Base-by-base conservation (phyloP, 768 basidiomycete species). In the Rubroboletus pulcherrimus region DNA sequence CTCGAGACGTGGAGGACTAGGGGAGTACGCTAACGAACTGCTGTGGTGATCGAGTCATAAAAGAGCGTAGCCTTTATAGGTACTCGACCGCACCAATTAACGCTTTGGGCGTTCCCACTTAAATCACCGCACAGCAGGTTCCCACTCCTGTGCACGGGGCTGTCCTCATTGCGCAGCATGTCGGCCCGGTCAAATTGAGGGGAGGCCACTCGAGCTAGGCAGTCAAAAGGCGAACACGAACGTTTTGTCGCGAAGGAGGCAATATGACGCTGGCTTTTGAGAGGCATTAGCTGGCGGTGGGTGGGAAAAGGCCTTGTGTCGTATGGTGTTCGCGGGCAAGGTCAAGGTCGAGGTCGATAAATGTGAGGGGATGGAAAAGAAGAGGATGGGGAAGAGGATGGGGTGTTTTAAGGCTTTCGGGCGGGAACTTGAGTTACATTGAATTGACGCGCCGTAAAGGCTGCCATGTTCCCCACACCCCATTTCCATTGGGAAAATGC, bases 401-500 rank as follows among this genome's bases (percentile, higher is more conserved):
- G 21, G 4, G 17, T 24, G 24, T 45, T 66, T 58, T 56, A 66
- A 54, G 15, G 31, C 45, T 29, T 41, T 42, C 17, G 38, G 29
- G 17, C 33, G n/a, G 34, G 17, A 41, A 40, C 11, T 37, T 7
- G 34, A 43, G 47, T 46, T n/a, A 48, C 30, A 41, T 54, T 54
- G 47, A 54, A 49, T 42, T 53, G 53, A 38, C 48, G 46, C 53
- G 66, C 48, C 63, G 60, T 56, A 61, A 60, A 33, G 17, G 33
- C 53, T 42, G 41, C 54, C 57, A 58, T 37, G 24, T 35, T 57
- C 51, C 50, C 57, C 57, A 57, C 47, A 46, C 56, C 24, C 41
- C 39, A 54, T 56, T 67, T 57, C 65, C 54, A 57, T 59, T 54
- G 57, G 39, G 54, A 65, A 65, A 11, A 34, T 17, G 33, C 46